Evolutionary conservation across 208 protist genomes (phyloP).

Genomic region (Acanthamoeba lugdunensis): DNA sequence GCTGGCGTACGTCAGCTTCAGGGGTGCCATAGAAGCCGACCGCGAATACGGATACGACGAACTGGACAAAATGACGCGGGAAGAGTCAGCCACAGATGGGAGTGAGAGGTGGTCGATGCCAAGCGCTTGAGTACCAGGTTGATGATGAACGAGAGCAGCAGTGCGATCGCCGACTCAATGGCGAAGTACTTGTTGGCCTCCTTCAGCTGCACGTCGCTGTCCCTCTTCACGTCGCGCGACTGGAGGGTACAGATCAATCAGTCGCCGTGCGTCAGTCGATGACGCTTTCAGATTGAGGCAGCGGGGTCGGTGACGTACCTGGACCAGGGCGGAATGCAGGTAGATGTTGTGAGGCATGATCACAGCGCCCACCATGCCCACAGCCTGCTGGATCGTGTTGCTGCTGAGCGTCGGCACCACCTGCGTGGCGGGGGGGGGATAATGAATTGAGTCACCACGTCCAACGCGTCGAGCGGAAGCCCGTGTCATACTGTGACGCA

Average conservation of each 20-base stretch:
- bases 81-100: not conserved
- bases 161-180: constrained; percentile 84
- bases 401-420: constrained; percentile 14
- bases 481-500: not conserved
- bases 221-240: constrained; percentile 75
- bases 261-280: not conserved
- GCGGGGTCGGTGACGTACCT: not conserved
- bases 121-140: constrained; percentile 82
- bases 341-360: constrained; percentile 92
- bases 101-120: not conserved
- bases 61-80: not conserved
- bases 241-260: not conserved
- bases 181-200: constrained; percentile 84
- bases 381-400: constrained; percentile 71
- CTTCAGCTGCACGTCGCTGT: constrained; percentile 69
- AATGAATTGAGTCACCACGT: too few relatives aligned
- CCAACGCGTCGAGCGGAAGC: not conserved
- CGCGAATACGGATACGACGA: not conserved
- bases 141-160: constrained; percentile 87
- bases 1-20: not conserved
- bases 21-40: constrained; percentile 61
- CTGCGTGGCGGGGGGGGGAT: not conserved
- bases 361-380: constrained; percentile 88
- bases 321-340: constrained; percentile 88
- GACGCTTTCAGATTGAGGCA: not conserved